Evolutionary conservation across 2,329 filamentous ascomycete genomes (phyloP).

Genomic region (Zelopaecilomyces penicillatus): DNA sequence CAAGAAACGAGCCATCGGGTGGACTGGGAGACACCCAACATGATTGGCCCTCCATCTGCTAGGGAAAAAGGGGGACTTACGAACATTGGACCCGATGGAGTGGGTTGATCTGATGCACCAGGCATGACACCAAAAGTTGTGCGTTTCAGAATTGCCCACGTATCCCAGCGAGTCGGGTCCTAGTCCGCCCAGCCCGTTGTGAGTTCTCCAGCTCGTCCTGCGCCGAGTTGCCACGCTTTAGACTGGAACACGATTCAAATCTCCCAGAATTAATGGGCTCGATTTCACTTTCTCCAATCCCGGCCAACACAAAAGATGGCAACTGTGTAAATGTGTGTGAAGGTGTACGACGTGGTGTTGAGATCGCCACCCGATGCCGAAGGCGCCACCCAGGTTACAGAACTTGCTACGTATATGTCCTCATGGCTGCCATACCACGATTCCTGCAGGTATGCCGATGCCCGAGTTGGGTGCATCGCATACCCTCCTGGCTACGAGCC

Average conservation of each 20-base stretch:
- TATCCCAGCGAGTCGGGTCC: constrained; percentile 7
- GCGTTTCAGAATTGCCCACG: constrained; percentile 7
- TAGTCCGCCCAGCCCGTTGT: constrained; percentile 2
- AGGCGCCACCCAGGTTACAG: no score
- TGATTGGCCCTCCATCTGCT: not conserved
- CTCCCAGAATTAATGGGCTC: not conserved
- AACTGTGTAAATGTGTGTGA: no score
- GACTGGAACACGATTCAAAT: constrained; percentile 2
- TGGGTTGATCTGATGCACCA: constrained; percentile 12
- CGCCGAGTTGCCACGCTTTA: constrained; percentile 7
- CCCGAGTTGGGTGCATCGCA: no score
- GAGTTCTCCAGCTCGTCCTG: constrained; percentile 5
- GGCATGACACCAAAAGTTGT: constrained; percentile 6
- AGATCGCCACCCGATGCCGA: no score
- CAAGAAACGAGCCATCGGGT: not conserved
- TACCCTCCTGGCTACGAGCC: no score
- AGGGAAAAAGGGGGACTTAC: constrained; percentile 2
- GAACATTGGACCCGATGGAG: constrained; percentile 10
- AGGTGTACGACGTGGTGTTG: no score
- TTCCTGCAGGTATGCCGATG: no score
- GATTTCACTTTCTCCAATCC: not conserved
- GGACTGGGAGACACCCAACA: not conserved
- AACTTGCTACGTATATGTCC: no score
- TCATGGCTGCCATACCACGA: no score
- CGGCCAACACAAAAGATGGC: not conserved